phyloP scores from a whole-genome alignment of 371 early-diverging fungal species.

The Fennellomyces sp. region DNA sequence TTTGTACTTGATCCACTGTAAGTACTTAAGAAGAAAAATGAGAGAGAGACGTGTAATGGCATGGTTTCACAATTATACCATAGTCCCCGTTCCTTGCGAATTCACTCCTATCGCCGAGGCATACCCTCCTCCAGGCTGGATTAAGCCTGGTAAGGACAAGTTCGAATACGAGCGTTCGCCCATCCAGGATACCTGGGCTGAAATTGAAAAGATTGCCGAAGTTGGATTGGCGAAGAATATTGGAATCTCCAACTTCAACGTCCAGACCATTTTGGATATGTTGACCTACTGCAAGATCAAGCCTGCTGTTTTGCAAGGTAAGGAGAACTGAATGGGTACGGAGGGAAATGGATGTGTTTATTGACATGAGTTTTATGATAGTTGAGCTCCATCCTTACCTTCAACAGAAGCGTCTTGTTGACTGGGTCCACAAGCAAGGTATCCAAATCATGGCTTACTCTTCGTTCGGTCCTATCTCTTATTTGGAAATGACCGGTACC shows the following conservation, averaged over 20 bases:
- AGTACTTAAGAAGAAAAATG: too few relatives aligned
- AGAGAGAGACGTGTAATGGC: too few relatives aligned
- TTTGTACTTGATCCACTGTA: not conserved
- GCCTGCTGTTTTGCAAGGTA: slow-evolving; percentile 24
- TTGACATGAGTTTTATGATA: too few relatives aligned
- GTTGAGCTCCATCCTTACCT: slow-evolving; percentile 73
- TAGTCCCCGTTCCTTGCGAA: slow-evolving; percentile 29
- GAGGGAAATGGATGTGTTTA: too few relatives aligned
- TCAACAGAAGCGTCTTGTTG: slow-evolving; percentile 50
- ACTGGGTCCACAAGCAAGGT: slow-evolving; percentile 40
- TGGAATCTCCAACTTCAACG: slow-evolving; percentile 64
- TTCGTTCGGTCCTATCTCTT: slow-evolving; percentile 50
- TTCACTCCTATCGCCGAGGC: slow-evolving; percentile 6
- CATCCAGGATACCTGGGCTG: slow-evolving; percentile 26
- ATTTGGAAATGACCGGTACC: slow-evolving; percentile 25
- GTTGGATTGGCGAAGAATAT: slow-evolving; percentile 42
- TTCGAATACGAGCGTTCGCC: slow-evolving; percentile 21
- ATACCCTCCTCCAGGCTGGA: slow-evolving; percentile 22
- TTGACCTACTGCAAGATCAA: slow-evolving; percentile 34
- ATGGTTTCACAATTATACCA: not conserved
- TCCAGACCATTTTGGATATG: slow-evolving; percentile 30
- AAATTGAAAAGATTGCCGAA: slow-evolving; percentile 27
- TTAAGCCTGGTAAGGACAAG: slow-evolving; percentile 14
- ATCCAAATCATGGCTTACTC: slow-evolving; percentile 55
- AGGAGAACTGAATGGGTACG: too few relatives aligned